phyloP scores from a whole-genome alignment of 2,329 filamentous ascomycete genomes.

The Colletotrichum abscissum region DNA sequence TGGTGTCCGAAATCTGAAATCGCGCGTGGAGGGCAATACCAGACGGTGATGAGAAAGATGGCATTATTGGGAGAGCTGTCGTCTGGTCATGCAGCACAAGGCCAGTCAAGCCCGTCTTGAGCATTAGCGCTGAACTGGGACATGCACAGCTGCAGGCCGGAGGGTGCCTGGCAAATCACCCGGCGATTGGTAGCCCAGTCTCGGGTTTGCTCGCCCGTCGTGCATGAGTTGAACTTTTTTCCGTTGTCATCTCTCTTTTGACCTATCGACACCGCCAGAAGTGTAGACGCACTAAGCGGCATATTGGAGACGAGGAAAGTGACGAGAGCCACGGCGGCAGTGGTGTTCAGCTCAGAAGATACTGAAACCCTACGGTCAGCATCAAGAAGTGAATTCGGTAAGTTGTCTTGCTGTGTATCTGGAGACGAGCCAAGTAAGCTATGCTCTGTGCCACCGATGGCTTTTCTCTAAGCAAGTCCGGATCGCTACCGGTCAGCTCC shows the following conservation, averaged over 20 bases:
- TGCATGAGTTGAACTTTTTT: conserved; percentile 15
- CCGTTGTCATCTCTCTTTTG: conserved; percentile 4
- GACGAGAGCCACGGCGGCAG: not conserved
- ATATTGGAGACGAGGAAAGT: not conserved
- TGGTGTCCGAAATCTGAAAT: not conserved
- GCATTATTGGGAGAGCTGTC: conserved; percentile 19
- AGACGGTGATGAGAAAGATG: not conserved
- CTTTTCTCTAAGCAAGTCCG: not conserved
- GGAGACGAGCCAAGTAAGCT: not conserved
- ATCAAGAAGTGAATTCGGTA: not conserved
- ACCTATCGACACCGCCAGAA: not conserved
- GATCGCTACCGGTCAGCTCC: not conserved
- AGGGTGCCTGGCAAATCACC: conserved; percentile 24
- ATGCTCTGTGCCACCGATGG: not conserved
- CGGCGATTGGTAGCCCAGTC: conserved; percentile 22
- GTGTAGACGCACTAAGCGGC: conserved; percentile 6
- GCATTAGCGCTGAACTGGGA: conserved; percentile 23
- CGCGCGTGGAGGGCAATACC: not conserved
- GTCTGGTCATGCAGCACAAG: conserved; percentile 17
- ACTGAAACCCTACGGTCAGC: not conserved
- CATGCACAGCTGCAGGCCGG: conserved; percentile 28
- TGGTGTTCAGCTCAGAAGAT: not conserved
- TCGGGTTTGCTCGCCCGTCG: conserved; percentile 32
- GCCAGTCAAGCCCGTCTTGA: conserved; percentile 20
- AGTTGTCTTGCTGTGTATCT: not conserved